Conservation (phyloP, 2,329 filamentous ascomycete genomes). For the Chaetomiaceae sp. region DNA sequence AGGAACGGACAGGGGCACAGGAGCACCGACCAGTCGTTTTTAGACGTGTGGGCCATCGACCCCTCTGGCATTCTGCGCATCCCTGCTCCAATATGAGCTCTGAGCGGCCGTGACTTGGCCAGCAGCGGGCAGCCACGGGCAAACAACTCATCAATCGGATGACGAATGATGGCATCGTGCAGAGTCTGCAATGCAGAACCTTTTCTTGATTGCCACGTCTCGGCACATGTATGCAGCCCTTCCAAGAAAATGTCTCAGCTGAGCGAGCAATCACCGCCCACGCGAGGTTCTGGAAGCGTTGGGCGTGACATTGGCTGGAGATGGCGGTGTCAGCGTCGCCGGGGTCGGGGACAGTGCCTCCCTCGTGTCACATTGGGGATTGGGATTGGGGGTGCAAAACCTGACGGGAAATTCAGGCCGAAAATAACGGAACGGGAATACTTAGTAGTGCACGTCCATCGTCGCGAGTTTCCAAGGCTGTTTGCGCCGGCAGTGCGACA, state of each 20-base stretch:
- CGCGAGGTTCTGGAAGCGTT: background rate
- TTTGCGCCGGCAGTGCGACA: slow-evolving; percentile 3
- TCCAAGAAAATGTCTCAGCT: background rate
- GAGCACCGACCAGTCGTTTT: slow-evolving; percentile 11
- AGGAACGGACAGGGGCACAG: slow-evolving; percentile 11
- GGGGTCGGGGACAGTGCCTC: background rate
- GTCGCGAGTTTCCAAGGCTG: slow-evolving; percentile 4
- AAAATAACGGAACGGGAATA: too few relatives aligned
- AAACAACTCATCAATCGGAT: slow-evolving; percentile 18
- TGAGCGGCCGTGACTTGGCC: slow-evolving; percentile 2
- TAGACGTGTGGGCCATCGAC: background rate
- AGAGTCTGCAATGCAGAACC: slow-evolving; percentile 5
- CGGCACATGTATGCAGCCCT: background rate
- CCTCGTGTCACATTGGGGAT: background rate
- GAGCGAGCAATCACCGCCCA: background rate
- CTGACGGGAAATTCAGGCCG: background rate
- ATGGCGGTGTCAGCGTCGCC: background rate
- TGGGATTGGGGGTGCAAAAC: background rate
- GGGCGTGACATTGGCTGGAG: background rate
- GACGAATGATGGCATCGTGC: slow-evolving; percentile 6
- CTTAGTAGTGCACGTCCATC: too few relatives aligned
- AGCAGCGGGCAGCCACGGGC: background rate
- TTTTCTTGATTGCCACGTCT: slow-evolving; percentile 19
- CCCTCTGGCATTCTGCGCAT: too few relatives aligned
- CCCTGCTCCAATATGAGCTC: slow-evolving; percentile 12